Percentiles rank a stretch among this genome's conserved stretches.
phyloP scores from a whole-genome alignment of 192 early-diverging fungal genomes.

The Paraglomus brasilianum region DNA sequence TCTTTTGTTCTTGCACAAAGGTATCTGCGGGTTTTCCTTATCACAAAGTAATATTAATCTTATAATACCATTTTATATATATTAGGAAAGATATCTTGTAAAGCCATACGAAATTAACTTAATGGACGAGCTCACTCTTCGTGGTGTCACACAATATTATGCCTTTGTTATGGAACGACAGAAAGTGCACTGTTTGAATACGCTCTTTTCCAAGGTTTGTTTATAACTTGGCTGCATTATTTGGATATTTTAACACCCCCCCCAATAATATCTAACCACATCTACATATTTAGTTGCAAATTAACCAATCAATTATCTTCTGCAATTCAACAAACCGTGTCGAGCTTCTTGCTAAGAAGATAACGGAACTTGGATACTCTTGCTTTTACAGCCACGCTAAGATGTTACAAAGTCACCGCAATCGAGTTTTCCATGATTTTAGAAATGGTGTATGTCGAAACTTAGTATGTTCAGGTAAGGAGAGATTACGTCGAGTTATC shows the following conservation, averaged over 20 bases:
- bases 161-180: constrained; percentile 99
- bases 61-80: not conserved
- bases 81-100: constrained; percentile 82
- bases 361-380: constrained; percentile 99
- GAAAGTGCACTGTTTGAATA: constrained; percentile 95
- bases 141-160: constrained; percentile 99
- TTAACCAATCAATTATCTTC: constrained; percentile 99
- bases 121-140: constrained; percentile 98
- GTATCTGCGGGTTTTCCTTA: no score
- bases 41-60: not conserved
- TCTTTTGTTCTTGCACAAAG: no score
- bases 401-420: constrained; percentile 98
- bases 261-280: not conserved
- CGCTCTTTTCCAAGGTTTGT: constrained; percentile 87
- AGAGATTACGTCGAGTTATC: not conserved
- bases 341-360: constrained; percentile 97
- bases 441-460: constrained; percentile 96
- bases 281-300: constrained; percentile 74
- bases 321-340: constrained; percentile 99
- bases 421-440: constrained; percentile 99
- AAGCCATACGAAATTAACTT: constrained; percentile 99
- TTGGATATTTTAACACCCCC: not conserved
- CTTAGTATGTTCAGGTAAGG: constrained; percentile 88
- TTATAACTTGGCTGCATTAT: constrained; percentile 1
- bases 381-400: constrained; percentile 99